Conservation (phyloP, 495 filamentous ascomycete species). For the Annulohypoxylon maeteangense region DNA sequence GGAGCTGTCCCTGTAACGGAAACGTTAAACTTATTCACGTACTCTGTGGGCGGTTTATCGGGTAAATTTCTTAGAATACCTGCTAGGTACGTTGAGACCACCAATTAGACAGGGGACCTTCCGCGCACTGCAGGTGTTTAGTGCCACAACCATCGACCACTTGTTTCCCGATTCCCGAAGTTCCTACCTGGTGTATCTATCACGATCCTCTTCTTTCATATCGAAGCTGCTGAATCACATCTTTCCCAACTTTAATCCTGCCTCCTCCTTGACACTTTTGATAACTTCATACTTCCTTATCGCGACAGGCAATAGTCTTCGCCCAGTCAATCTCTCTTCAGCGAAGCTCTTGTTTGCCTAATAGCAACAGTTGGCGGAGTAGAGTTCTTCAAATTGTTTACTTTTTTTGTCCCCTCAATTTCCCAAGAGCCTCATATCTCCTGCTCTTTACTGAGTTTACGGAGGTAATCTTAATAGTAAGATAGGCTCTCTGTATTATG, state of each 20-base stretch:
- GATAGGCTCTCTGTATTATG: background rate
- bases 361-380: slow-evolving; percentile 18
- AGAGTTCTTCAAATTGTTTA: slow-evolving; percentile 10
- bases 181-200: slow-evolving; percentile 8
- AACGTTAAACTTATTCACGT: slow-evolving; percentile 33
- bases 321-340: slow-evolving; percentile 8
- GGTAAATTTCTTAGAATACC: slow-evolving; percentile 31
- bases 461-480: slow-evolving; percentile 44
- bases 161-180: slow-evolving; percentile 6
- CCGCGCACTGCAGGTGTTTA: slow-evolving; percentile 1
- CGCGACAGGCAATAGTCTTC: slow-evolving; percentile 21
- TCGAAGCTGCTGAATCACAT: slow-evolving; percentile 15
- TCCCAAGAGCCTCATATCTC: slow-evolving; percentile 35
- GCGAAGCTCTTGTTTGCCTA: slow-evolving; percentile 16
- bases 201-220: slow-evolving; percentile 17
- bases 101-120: slow-evolving; percentile 4
- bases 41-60: slow-evolving; percentile 3
- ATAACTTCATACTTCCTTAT: slow-evolving; percentile 4
- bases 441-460: slow-evolving; percentile 56
- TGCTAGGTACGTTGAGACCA: slow-evolving; percentile 24
- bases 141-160: slow-evolving; percentile 19
- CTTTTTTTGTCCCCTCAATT: slow-evolving; percentile 25
- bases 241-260: slow-evolving; percentile 20
- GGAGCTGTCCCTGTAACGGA: slow-evolving; percentile 29
- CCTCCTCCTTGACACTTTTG: slow-evolving; percentile 5